Percentiles rank a stretch among this genome's conserved stretches.
Conservation (phyloP, 2,329 filamentous ascomycete genomes). For the Aspergillus sp. region DNA sequence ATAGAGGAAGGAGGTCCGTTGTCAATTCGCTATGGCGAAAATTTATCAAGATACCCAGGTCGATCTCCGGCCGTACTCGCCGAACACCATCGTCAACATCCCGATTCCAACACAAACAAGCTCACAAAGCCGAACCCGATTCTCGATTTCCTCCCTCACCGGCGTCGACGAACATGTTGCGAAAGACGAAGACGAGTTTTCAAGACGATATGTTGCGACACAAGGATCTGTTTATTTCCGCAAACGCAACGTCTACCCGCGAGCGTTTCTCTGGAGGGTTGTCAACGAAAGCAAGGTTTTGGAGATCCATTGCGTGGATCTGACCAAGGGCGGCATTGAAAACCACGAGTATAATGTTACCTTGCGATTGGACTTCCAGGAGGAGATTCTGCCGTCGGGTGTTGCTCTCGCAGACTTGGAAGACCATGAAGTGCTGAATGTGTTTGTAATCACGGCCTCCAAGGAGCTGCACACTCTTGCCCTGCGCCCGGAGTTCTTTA, state of each 20-base stretch:
- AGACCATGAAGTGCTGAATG: conserved; percentile 73
- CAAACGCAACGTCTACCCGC: conserved; percentile 70
- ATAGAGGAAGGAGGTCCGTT: conserved; percentile 21
- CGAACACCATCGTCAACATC: conserved; percentile 69
- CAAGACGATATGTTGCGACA: conserved; percentile 69
- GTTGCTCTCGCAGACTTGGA: conserved; percentile 78
- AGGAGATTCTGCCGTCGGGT: conserved; percentile 71
- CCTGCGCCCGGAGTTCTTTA: conserved; percentile 80
- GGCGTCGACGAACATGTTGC: conserved; percentile 41
- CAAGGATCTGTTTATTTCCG: conserved; percentile 85
- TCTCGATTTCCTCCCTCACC: conserved; percentile 46
- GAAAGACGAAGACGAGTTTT: conserved; percentile 68
- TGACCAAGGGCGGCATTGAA: conserved; percentile 67
- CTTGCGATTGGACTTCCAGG: conserved; percentile 74
- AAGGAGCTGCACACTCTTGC: conserved; percentile 80
- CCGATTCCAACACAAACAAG: conserved; percentile 55
- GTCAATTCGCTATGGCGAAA: conserved; percentile 58
- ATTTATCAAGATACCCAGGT: conserved; percentile 85
- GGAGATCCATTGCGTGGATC: conserved; percentile 79
- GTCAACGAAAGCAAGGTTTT: conserved; percentile 76
- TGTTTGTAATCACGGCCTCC: conserved; percentile 77
- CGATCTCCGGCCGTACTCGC: conserved; percentile 72
- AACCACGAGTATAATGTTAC: conserved; percentile 69
- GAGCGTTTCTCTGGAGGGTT: conserved; percentile 88
- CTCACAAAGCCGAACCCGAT: conserved; percentile 48